Conservation (phyloP, 2,329 filamentous ascomycete species). For the Penicillium sp. region DNA sequence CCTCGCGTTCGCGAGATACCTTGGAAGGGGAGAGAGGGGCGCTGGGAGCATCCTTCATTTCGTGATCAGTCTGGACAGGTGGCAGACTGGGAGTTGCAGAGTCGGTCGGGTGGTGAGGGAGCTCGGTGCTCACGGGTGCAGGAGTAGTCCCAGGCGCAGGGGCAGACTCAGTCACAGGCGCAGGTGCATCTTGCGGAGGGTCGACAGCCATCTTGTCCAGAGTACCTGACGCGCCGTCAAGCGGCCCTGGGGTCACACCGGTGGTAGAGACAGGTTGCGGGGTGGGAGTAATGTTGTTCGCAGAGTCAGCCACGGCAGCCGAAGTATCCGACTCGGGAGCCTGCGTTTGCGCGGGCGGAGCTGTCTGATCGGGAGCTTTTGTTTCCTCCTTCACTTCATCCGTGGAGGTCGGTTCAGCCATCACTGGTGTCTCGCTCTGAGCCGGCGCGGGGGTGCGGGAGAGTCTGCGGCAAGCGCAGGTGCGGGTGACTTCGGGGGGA, state of each 20-base stretch:
- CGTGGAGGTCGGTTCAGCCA: neutral
- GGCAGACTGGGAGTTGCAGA: slow-evolving; percentile 11
- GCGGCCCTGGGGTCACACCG: slow-evolving; percentile 4
- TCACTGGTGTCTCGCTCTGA: slow-evolving; percentile 8
- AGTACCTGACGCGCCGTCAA: slow-evolving; percentile 8
- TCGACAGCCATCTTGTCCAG: slow-evolving; percentile 21
- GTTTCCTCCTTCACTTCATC: slow-evolving; percentile 1
- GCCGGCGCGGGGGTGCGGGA: slow-evolving; percentile 3
- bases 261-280: neutral
- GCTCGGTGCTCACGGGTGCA: slow-evolving; percentile 28
- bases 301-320: neutral
- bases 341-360: neutral
- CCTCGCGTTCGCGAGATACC: slow-evolving; percentile 68
- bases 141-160: slow-evolving; percentile 1
- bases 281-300: neutral
- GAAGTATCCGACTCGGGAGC: slow-evolving; percentile 2
- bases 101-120: slow-evolving; percentile 33
- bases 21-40: slow-evolving; percentile 52
- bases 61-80: slow-evolving; percentile 39
- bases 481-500: slow-evolving; percentile 31
- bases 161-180: neutral
- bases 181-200: slow-evolving; percentile 11
- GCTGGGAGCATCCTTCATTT: slow-evolving; percentile 54
- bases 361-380: slow-evolving; percentile 2
- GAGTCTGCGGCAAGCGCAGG: slow-evolving; percentile 10